Evolutionary conservation across 495 filamentous ascomycete species (phyloP), one percentile per base, ranked within the genome.

Genomic region (Tuber microsphaerosporum): DNA sequence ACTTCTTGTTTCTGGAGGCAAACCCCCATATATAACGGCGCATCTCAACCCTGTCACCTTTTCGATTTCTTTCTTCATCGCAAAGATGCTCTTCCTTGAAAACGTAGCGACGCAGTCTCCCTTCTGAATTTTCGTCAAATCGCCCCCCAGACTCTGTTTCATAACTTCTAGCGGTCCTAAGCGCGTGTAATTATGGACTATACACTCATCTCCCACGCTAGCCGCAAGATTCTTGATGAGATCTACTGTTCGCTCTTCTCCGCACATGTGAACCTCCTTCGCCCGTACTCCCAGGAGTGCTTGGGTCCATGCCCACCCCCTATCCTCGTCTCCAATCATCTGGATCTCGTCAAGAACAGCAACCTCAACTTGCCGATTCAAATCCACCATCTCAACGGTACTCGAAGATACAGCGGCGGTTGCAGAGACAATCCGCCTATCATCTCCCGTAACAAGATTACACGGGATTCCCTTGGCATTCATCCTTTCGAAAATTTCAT

Each of bases 281-380:
- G 92, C 95, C 83, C 90, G 89, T 7, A 95, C 84, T 39, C 95
- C 96, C 26, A 99, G 87, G 16, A 97, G 87, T 42, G 95, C 95
- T 82, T 94, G 91, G 9, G 95, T 97, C 96, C 96, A 99, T 44
- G 94, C 96, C 93, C 93, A 97, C 2, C 96, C 96, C 71, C 96
- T 91, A 1, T 91, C 87, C 2, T 82, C 71, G 80, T 93, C 89
- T 31, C 90, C 91, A 74, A 98, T 94, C 95, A 97, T 97, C 82
- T 99, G 96, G 74, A 98, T 98, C 85, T 99, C 94, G 81, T 99
- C 94, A 74, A 99, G 93, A 78, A 99, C 94, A 14, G 93, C 94
- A 72, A 98, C 95, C 70, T 98, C 94, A 43, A 94, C 89, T 6
- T 80, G 77, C 20, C 80, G 81, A 74, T 90, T 91, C 16, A 97